A percentile compares a stretch with the other conserved stretches of the same genome.
These are phyloP conservation scores for Aschersonia sp. DNA, from an alignment of 2,329 filamentous ascomycete genomes.

Conservation along the genomic window DNA sequence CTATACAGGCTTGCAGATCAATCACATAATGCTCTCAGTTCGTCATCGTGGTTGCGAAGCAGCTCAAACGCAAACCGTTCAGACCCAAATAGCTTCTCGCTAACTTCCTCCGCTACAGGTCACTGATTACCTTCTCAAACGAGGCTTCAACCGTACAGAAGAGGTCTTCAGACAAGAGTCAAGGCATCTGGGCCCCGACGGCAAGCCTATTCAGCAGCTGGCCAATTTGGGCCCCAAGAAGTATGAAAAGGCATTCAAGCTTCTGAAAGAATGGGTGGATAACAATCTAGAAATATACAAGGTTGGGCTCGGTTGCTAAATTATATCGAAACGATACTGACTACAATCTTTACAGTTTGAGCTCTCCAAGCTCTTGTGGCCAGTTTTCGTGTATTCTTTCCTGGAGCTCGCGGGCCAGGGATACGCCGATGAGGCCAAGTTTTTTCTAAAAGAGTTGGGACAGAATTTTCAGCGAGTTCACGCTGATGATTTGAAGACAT, in stretches of 20 bases:
- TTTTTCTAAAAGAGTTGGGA: conserved; percentile 57
- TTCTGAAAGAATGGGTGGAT: conserved; percentile 73
- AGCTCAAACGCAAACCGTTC: too few species aligned
- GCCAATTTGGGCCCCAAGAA: conserved; percentile 63
- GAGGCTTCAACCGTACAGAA: conserved; percentile 86
- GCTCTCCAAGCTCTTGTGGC: conserved; percentile 78
- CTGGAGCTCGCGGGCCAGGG: conserved; percentile 62
- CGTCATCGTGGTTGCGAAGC: too few species aligned
- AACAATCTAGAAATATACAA: conserved; percentile 92
- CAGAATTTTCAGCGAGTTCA: conserved; percentile 62
- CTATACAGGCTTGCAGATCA: too few species aligned
- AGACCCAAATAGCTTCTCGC: background rate
- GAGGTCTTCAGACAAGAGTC: conserved; percentile 87
- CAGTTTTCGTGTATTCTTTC: conserved; percentile 85
- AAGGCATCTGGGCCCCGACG: conserved; percentile 65
- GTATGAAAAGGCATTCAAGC: conserved; percentile 59
- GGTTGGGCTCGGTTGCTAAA: conserved; percentile 25
- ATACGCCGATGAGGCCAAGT: conserved; percentile 56
- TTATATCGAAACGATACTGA: background rate
- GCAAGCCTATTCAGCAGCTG: conserved; percentile 54
- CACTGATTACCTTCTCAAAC: conserved; percentile 89
- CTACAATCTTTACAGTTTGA: conserved; percentile 46
- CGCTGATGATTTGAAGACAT: conserved; percentile 60
- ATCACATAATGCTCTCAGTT: too few species aligned
- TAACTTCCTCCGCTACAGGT: conserved; percentile 29